These are phyloP conservation scores for Exophiala sp. DNA, from an alignment of 2,329 filamentous ascomycete species.

Conservation along the genomic window DNA sequence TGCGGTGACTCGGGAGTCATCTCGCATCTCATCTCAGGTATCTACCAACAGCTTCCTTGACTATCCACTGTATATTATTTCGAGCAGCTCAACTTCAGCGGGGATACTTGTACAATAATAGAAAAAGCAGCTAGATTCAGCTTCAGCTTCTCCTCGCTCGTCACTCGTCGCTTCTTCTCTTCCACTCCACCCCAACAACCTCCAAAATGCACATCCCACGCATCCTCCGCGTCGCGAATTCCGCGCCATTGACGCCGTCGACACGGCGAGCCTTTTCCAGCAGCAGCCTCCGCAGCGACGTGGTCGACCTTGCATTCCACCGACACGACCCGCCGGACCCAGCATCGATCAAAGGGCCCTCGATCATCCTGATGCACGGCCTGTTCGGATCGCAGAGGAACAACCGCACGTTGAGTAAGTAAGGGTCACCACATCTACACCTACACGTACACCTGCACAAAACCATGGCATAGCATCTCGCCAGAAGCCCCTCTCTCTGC, in stretches of 20 bases:
- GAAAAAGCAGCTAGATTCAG: background rate
- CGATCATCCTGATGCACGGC: slow-evolving; percentile 85
- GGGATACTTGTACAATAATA: background rate
- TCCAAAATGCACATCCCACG: slow-evolving; percentile 1
- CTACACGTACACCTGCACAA: no score
- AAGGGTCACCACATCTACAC: slow-evolving; percentile 39
- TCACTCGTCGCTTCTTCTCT: background rate
- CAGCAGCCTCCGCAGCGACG: slow-evolving; percentile 4
- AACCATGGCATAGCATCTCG: no score
- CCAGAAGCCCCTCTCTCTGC: no score
- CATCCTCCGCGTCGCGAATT: background rate
- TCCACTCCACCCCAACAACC: background rate
- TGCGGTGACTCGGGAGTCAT: no score
- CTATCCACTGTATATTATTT: background rate
- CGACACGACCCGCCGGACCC: slow-evolving; percentile 25
- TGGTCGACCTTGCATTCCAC: slow-evolving; percentile 27
- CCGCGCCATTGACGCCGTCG: background rate
- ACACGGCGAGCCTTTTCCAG: slow-evolving; percentile 20
- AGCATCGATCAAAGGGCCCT: slow-evolving; percentile 37
- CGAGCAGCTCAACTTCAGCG: no score
- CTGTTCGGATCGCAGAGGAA: slow-evolving; percentile 85
- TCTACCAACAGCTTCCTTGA: background rate
- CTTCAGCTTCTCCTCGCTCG: background rate
- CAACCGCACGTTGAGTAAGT: slow-evolving; percentile 93
- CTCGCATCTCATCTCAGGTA: no score